Evolutionary conservation across 805 yeast genomes (phyloP), one percentile per base, ranked within the genome.

Genomic region (Candida coquimbonensis): DNA sequence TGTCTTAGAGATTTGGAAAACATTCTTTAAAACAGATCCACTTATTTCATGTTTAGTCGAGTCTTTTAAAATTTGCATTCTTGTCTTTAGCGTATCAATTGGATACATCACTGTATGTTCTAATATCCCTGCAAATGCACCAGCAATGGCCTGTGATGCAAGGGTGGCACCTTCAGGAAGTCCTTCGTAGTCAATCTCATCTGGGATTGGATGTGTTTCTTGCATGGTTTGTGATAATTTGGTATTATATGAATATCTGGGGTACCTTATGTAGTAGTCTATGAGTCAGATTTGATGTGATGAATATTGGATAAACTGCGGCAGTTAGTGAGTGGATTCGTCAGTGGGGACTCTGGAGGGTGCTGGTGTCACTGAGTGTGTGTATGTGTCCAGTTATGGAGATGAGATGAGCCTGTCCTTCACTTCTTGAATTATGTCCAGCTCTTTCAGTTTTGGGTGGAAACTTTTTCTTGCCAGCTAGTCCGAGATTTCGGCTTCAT

Each of bases 101-200:
- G 99, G 99, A 59, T 81, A 91, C 96, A 91, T 88, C 43, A 90
- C 90, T 1, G 96, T 83, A 66, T 91, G 99, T 63, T 91, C 99
- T 95, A 91, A 83, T 46, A 93, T 86, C 16, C 99, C 99, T 14
- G 99, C 98, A 67, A 88, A 85, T 0, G 97, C 98, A 13, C 99
- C 99, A 4, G 98, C 97, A 12, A 78, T 61, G 53, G 91, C 75
- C 60, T 89, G 95, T 2, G 95, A 85, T 3, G 79, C 59, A 31
- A 93, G 68, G 1, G 96, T 81, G 13, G 96, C 87, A 59, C 81
- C 83, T 31, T 82, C 85, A 1, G 98, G 98, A 32, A 91, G 74
- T 7, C 96, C 78, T 65, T 91, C 99, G 64, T 91, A 91, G 61
- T 91, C 99, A 33, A 83, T 74, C 59, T 82, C 88, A 38, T 67